phyloP scores from a whole-genome alignment of 208 protist species.

The Wallacemonas rigidus region DNA sequence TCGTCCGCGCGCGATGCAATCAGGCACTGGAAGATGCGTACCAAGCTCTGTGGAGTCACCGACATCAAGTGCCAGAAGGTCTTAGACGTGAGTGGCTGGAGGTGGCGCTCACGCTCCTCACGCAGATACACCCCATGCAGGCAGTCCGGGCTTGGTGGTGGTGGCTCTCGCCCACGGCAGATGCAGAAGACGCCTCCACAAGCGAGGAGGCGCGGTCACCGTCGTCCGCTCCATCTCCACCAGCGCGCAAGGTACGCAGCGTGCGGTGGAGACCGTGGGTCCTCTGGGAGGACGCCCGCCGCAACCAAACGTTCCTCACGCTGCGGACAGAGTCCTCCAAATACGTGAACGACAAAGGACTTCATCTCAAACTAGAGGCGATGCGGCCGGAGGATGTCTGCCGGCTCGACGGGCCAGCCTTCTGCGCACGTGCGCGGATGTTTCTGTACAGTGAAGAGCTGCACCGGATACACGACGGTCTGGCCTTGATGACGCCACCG shows the following conservation, averaged over 20 bases:
- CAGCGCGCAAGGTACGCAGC: conserved; percentile 4
- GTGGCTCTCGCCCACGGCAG: not conserved
- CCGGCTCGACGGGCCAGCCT: conserved; percentile 41
- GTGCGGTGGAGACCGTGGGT: conserved; percentile 24
- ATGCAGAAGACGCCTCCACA: not conserved
- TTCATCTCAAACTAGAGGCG: conserved; percentile 26
- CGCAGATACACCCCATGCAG: not conserved
- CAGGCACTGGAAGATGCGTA: conserved; percentile 22
- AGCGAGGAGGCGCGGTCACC: not conserved
- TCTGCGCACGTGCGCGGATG: conserved; percentile 12
- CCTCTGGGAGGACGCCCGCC: conserved; percentile 42
- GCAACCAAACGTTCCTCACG: conserved; percentile 35
- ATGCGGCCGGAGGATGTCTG: conserved; percentile 26
- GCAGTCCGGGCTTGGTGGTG: not conserved
- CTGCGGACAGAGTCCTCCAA: conserved; percentile 8
- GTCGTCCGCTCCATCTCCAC: not conserved
- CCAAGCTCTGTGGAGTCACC: conserved; percentile 26
- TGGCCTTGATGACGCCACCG: not conserved
- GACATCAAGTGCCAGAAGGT: conserved; percentile 18
- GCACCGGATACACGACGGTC: not conserved
- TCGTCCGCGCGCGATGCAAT: not conserved
- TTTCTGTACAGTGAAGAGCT: not conserved
- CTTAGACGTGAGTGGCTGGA: conserved; percentile 61
- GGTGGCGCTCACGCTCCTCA: conserved; percentile 35
- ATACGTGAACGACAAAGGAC: conserved; percentile 11